Conservation (phyloP, 1,139 yeast species). For the Kazachstania sp. region DNA sequence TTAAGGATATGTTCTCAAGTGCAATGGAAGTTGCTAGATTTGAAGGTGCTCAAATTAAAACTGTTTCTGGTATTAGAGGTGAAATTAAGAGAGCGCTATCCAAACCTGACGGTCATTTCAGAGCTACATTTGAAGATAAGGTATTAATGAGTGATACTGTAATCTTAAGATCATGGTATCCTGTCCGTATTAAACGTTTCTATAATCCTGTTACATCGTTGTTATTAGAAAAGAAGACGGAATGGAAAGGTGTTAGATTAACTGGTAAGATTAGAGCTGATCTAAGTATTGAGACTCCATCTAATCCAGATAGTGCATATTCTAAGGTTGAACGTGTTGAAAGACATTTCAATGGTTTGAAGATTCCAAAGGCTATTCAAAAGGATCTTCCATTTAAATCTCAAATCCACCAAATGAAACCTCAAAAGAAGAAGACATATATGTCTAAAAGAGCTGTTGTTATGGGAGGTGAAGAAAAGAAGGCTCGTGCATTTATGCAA, state of each 20-base stretch:
- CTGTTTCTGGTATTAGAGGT: slow-evolving; percentile 96
- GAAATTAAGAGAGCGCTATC: slow-evolving; percentile 92
- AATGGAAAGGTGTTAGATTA: slow-evolving; percentile 94
- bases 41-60: slow-evolving; percentile 94
- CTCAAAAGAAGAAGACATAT: slow-evolving; percentile 77
- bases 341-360: slow-evolving; percentile 77
- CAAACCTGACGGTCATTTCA: slow-evolving; percentile 91
- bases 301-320: slow-evolving; percentile 59
- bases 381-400: slow-evolving; percentile 82
- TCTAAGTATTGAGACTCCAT: slow-evolving; percentile 55
- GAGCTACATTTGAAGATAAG: slow-evolving; percentile 98
- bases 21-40: slow-evolving; percentile 93
- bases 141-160: slow-evolving; percentile 81
- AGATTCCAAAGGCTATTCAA: slow-evolving; percentile 73
- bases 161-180: slow-evolving; percentile 93
- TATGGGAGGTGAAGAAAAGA: slow-evolving; percentile 85
- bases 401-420: slow-evolving; percentile 80
- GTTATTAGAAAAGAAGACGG: slow-evolving; percentile 60
- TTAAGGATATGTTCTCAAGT: slow-evolving; percentile 91
- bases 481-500: slow-evolving; percentile 82
- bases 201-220: slow-evolving; percentile 95
- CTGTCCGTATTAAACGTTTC: slow-evolving; percentile 79
- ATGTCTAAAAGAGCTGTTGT: slow-evolving; percentile 91
- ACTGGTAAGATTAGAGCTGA: slow-evolving; percentile 91
- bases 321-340: slow-evolving; percentile 78